Base-by-base conservation (phyloP, 139 green algal species). In the Chlorella sorokiniana region DNA sequence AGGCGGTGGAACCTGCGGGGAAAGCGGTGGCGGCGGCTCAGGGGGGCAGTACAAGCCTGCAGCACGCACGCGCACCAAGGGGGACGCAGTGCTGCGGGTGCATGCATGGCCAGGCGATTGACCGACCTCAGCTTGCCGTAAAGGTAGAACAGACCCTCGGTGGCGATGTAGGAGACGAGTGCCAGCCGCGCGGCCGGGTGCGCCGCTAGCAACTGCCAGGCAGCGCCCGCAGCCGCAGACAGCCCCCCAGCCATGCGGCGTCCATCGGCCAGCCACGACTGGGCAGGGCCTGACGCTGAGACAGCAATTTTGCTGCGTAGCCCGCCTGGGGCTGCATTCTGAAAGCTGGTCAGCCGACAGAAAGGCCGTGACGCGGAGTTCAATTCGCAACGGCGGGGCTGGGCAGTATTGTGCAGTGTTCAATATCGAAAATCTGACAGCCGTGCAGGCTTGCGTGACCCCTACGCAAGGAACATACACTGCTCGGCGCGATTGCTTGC, bases 241-340 rank as follows among this genome's bases (percentile, higher is more conserved):
- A 79, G 37, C 14, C 52, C 73, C 73, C 73, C 27, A 79, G 7
- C 70, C 33, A 33, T 20, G 25, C 44, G 0, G 70, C 70, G n/a
- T 77, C 70, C 0, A 22, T 40, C 70, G 63, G 18, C 45, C 48
- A 63, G 3, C 8, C 14, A 1, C 67, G 2, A 1, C 22, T 4
- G 38, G 69, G 27, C 29, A 29, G 5, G 16, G 69, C 27, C 42
- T 76, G 69, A 4, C 7, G 1, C n/a, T 45, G 25, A 27, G 41
- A 35, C 52, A 79, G 73, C 35, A 79, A 27, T 22, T 33, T 22
- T 4, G 54, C 59, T 1, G 73, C 73, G 41, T 79, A 79, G 27
- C 73, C 73, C 25, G n/a, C 41, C 22, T 23, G 41, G 35, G 31
- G n/a, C 37, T 5, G 10, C 35, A 44, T 72, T 31, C 20, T 10